phyloP scores from a whole-genome alignment of 1,284 basidiomycete species.

The Tremellales sp. region DNA sequence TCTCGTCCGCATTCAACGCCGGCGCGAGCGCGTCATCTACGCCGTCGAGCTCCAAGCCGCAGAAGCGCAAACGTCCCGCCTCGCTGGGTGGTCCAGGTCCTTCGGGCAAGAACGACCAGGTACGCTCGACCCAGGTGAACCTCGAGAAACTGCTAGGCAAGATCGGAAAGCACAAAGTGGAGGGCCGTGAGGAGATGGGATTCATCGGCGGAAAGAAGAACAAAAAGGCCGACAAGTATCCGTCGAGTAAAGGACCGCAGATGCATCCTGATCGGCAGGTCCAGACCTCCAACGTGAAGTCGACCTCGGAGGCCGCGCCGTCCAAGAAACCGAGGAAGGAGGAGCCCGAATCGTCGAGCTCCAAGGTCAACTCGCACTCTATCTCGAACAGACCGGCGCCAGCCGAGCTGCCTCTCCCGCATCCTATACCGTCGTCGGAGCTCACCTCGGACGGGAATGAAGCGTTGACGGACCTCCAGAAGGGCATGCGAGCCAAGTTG shows the following conservation, averaged over 20 bases:
- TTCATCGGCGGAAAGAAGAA: slow-evolving; percentile 15
- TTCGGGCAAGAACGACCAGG: slow-evolving; percentile 45
- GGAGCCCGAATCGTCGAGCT: slow-evolving; percentile 4
- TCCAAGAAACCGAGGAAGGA: slow-evolving; percentile 1
- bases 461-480: slow-evolving; percentile 67
- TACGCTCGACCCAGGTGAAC: slow-evolving; percentile 58
- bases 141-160: slow-evolving; percentile 71
- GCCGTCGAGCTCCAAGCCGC: slow-evolving; percentile 7
- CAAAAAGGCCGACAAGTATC: slow-evolving; percentile 20
- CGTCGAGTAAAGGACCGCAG: slow-evolving; percentile 21
- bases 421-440: slow-evolving; percentile 9
- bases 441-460: slow-evolving; percentile 17
- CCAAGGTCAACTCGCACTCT: slow-evolving; percentile 1
- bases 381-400: slow-evolving; percentile 10
- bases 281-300: too few relatives aligned
- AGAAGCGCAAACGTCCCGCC: slow-evolving; percentile 63
- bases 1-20: slow-evolving; percentile 39
- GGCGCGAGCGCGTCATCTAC: slow-evolving; percentile 15
- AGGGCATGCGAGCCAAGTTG: slow-evolving; percentile 67
- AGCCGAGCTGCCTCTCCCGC: slow-evolving; percentile 28
- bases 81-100: slow-evolving; percentile 47
- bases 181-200: slow-evolving; percentile 23
- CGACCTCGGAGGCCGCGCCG: background rate
- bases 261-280: background rate
- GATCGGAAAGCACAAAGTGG: slow-evolving; percentile 47